A percentile compares a stretch with the other conserved stretches of the same genome.
These are phyloP conservation scores for Thermochaetoides thermophila DNA, from an alignment of 495 filamentous ascomycete species.

Conservation along the genomic window DNA sequence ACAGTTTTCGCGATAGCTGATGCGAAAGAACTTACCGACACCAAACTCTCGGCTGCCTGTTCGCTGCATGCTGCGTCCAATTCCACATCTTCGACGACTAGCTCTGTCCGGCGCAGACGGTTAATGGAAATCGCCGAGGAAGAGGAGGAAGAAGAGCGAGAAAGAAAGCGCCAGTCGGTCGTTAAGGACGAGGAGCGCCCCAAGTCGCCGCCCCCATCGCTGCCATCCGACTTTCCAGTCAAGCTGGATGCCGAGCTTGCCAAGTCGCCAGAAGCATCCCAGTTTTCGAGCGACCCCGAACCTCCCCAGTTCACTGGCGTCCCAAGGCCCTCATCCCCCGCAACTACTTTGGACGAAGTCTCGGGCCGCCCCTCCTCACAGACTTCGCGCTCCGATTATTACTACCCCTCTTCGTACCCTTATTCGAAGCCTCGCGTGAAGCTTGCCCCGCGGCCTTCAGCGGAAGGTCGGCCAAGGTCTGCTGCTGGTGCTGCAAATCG, in stretches of 20 bases:
- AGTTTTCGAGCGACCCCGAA: conserved; percentile 24
- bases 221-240: conserved; percentile 10
- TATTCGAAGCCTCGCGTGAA: conserved; percentile 62
- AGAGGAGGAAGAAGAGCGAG: conserved; percentile 41
- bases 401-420: conserved; percentile 37
- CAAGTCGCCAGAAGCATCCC: conserved; percentile 22
- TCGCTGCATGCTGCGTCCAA: conserved; percentile 79
- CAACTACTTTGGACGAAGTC: conserved; percentile 22
- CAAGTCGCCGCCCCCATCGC: background rate
- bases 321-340: conserved; percentile 22
- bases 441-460: conserved; percentile 65
- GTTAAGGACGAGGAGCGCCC: conserved; percentile 24
- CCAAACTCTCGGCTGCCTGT: conserved; percentile 74
- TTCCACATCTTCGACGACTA: conserved; percentile 74
- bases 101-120: conserved; percentile 57
- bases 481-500: conserved; percentile 35
- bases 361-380: conserved; percentile 44
- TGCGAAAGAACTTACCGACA: conserved; percentile 71
- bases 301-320: conserved; percentile 27
- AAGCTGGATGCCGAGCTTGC: conserved; percentile 23
- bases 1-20: conserved; percentile 57
- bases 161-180: conserved; percentile 32
- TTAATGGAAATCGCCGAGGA: conserved; percentile 90
- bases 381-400: conserved; percentile 51
- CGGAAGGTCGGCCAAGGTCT: conserved; percentile 56